Base-by-base conservation (phyloP, 176 grass and related monocot genomes). In the Olyra latifolia region DNA sequence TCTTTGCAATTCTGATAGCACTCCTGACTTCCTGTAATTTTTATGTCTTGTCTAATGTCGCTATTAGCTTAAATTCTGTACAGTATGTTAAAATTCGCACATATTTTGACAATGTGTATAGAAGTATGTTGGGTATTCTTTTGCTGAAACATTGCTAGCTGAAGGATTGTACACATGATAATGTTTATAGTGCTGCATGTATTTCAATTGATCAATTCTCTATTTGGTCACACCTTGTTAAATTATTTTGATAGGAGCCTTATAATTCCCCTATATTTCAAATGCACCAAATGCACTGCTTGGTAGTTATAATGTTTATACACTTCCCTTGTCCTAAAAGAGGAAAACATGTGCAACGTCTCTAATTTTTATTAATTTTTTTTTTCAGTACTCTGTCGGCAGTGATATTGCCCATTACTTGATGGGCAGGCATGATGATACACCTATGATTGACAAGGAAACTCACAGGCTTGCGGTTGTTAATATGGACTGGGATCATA, bases 401-500 rank as follows among this genome's bases (percentile, higher is more conserved):
- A 89, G 89, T 75, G 94, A 94, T 66, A 87, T 97, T 84, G 81
- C 62, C 50, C 86, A 84, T 50, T 87, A 86, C 85, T 89, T 97
- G 52, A 89, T 94, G 89, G 89, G 78, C 9, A 87, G 57, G 29
- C 91, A 97, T 54, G 91, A 94, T 9, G 88, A 94, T 80, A 97
- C 91, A 82, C 94, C 78, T 76, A 74, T 80, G 77, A 94, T 44
- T 48, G 84, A 94, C 17, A 94, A 76, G 66, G 87, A 86, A 83
- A 97, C 91, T 90, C 81, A 94, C 69, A 86, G 89, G 54, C 91
- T 97, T 82, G 94, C 91, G 4, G 75, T 94, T 91, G 94, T 94
- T 81, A 97, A 91, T 83, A 89, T 97, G 94, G 94, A 94, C 70
- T 97, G 94, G 94, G 84, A 88, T 84, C 87, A 97, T 91, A 89